Evolutionary conservation across 495 filamentous ascomycete genomes (phyloP), one percentile per base, ranked within the genome.

Genomic region (Aspergillus ostianus): DNA sequence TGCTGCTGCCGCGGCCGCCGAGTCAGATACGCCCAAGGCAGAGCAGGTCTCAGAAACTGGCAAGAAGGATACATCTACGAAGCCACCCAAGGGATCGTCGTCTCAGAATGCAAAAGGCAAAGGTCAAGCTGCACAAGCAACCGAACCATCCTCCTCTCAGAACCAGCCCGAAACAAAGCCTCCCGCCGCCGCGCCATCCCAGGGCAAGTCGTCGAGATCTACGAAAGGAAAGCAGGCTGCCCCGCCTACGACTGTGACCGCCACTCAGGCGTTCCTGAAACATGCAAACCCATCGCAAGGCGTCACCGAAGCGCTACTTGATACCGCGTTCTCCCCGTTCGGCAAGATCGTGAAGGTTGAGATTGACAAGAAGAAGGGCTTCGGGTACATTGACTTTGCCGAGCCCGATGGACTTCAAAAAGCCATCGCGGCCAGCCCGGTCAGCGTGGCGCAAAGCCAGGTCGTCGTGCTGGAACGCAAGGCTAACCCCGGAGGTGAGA

Each of bases 261-360:
- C 87, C 6, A 90, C 85, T 2, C 87, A 90, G 67, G 92, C 90
- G n/a, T 97, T 96, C 69, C 79, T 96, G 64, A 96, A 96, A 67
- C 92, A 96, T 65, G 92, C 92, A 55, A 95, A 94, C 70, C 85
- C 90, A 19, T 92, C 91, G 1, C 92, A 96, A 70, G 92, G 92
- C 18, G 89, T 97, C 45, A 96, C 91, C 0, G 92, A 96, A 63
- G 75, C 85, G 0, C 70, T 90, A 0, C 82, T 97, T 5, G 84
- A 87, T 59, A 80, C 86, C 60, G 86, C 90, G 8, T 85, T 97
- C 67, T 73, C 84, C 41, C 68, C 73, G 1, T 93, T 89, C 60
- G 92, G 92, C 18, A 63, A 83, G 7, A 82, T 96, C 32, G 80
- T 82, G 3, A 87, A 84, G 60, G 90, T 94, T 2, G 92, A 96